Base-by-base conservation (phyloP, 768 basidiomycete species). In the Hypsizygus marmoreus region DNA sequence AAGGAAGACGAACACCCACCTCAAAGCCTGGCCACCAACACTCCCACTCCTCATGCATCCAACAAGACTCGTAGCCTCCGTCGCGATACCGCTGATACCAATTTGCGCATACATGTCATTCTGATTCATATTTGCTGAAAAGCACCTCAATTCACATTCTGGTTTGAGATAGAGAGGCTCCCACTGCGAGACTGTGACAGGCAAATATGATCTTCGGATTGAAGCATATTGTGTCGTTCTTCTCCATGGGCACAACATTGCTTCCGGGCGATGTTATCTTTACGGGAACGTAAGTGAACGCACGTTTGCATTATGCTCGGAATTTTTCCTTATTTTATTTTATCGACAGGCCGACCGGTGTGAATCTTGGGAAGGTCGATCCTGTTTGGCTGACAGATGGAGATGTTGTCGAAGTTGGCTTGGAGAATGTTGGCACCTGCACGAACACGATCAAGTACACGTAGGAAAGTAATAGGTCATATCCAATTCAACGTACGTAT, bases 1-100 rank as follows among this genome's bases (percentile, higher is more conserved):
- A 43, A 19, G 40, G 29, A 20, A 31, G 28, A 35, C 14, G 47
- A 52, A 24, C 40, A 37, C 16, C 26, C 39, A 63, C 70, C 53
- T 45, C 63, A 66, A 50, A 8, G 61, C 59, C 10, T n/a, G n/a
- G n/a, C 60, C 55, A 28, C 72, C 65, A 14, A 75, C 60, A 48
- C 82, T 84, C 4, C 81, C 81, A 50, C 79, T 82, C 36, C 82
- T 67, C 60, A 82, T 59, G 36, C 82, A 65, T n/a, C 76, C 73
- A 16, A 79, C 65, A 9, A 81, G 59, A 47, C 73, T 76, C 0
- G 67, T 76, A 14, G 57, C 66, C 26, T 57, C 61, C 32, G 54
- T 61, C 13, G 58, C 59, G 40, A 45, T 47, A 47, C n/a, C n/a
- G n/a, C n/a, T n/a, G n/a, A n/a, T n/a, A n/a, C n/a, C n/a, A n/a